Evolutionary conservation across 257 asterid genomes (phyloP).

Genomic region (Ilex aquifolium): DNA sequence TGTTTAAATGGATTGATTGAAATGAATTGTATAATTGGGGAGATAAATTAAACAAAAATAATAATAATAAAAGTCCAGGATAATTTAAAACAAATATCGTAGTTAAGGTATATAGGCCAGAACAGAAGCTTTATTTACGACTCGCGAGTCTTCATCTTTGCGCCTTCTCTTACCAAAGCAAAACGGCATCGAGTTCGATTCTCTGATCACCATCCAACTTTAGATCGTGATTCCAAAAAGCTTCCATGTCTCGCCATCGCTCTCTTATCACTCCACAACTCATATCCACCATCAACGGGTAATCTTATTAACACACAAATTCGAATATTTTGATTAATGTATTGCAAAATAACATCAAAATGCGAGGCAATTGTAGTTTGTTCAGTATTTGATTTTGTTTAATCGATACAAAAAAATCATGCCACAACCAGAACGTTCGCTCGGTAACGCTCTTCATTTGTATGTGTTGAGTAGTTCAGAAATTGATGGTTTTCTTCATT

Average conservation of each 20-base stretch:
- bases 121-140: too few species aligned
- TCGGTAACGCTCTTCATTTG: conserved; percentile 50
- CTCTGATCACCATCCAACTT: conserved; percentile 14
- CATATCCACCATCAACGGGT: not conserved
- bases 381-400: too few species aligned
- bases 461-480: conserved; percentile 13
- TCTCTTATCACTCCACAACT: not conserved
- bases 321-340: conserved; percentile 4
- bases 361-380: not conserved
- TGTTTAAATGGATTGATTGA: too few species aligned
- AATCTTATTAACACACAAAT: too few species aligned
- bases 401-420: conserved; percentile 6
- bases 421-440: conserved; percentile 32
- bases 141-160: too few species aligned
- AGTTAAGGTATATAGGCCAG: too few species aligned
- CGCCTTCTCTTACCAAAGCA: not conserved
- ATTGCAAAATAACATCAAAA: not conserved
- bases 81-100: too few species aligned
- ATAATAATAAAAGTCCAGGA: too few species aligned
- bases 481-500: conserved; percentile 16
- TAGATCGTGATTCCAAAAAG: conserved; percentile 10
- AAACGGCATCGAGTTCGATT: conserved; percentile 32
- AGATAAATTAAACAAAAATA: too few species aligned
- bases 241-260: conserved; percentile 1
- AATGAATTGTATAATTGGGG: too few species aligned